A percentile compares a stretch with the other conserved stretches of the same genome.
phyloP scores from a whole-genome alignment of 2,329 filamentous ascomycete genomes.

The Fusarium sp. region DNA sequence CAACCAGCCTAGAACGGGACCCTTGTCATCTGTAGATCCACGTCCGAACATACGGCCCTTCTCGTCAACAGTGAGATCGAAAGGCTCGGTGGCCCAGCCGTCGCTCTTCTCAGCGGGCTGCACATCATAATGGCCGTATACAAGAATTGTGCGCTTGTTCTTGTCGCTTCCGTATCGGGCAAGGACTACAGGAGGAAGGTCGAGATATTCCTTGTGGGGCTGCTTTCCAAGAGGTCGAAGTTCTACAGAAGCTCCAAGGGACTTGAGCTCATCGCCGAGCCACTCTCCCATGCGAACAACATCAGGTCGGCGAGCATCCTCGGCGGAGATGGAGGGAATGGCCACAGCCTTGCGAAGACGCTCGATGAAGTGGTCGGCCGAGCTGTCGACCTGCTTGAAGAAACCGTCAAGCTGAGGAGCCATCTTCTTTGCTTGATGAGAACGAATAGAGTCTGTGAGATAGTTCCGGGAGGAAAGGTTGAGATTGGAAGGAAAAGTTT shows the following conservation, averaged over 20 bases:
- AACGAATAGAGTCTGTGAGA: slow-evolving; percentile 65
- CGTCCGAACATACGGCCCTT: slow-evolving; percentile 97
- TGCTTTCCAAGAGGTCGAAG: slow-evolving; percentile 90
- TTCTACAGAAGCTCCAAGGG: slow-evolving; percentile 88
- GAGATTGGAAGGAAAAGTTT: slow-evolving; percentile 30
- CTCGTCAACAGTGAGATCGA: slow-evolving; percentile 86
- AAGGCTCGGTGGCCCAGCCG: slow-evolving; percentile 96
- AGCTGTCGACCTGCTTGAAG: slow-evolving; percentile 90
- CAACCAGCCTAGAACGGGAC: slow-evolving; percentile 95
- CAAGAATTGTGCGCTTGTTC: slow-evolving; percentile 93
- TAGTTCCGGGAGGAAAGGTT: slow-evolving; percentile 57
- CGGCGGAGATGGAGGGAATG: slow-evolving; percentile 95
- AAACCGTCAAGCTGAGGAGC: slow-evolving; percentile 90
- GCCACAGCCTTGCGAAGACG: slow-evolving; percentile 92
- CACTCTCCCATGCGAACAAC: slow-evolving; percentile 97
- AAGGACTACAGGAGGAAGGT: slow-evolving; percentile 92
- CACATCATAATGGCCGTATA: slow-evolving; percentile 99
- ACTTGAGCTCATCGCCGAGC: slow-evolving; percentile 84
- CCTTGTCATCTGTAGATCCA: slow-evolving; percentile 97
- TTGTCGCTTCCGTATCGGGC: slow-evolving; percentile 93
- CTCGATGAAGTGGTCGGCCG: slow-evolving; percentile 87
- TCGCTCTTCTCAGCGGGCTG: slow-evolving; percentile 94
- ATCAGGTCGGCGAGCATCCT: slow-evolving; percentile 88
- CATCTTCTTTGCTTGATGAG: slow-evolving; percentile 80
- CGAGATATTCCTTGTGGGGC: slow-evolving; percentile 88